phyloP scores from a whole-genome alignment of 352 stramenopile genomes.

The Globisporangium viniferum region DNA sequence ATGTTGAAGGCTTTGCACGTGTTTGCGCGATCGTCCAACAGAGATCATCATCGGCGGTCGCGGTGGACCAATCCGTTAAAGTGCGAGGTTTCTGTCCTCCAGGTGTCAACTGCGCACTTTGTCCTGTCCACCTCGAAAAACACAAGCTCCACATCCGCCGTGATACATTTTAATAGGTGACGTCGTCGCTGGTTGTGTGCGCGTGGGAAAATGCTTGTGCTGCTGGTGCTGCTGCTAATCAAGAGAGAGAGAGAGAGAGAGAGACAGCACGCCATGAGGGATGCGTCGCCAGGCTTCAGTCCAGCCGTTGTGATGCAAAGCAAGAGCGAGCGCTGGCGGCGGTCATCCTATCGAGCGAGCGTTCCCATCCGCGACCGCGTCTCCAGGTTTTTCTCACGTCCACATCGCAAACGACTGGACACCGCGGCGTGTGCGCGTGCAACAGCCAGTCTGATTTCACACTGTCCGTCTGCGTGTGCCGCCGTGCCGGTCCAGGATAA shows the following conservation, averaged over 20 bases:
- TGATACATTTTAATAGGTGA: not conserved
- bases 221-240: not conserved
- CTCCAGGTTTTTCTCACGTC: constrained; percentile 2
- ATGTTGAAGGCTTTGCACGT: constrained; percentile 4
- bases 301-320: constrained; percentile 1
- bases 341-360: not conserved
- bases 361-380: constrained; percentile 1
- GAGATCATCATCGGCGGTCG: not conserved
- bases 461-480: not conserved
- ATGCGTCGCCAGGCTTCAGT: constrained; percentile 8
- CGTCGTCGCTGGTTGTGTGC: not conserved
- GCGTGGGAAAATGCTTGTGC: constrained; percentile 3
- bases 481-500: constrained; percentile 1
- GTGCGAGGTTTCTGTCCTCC: not conserved
- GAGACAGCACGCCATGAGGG: not conserved
- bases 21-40: constrained; percentile 5
- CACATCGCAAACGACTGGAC: constrained; percentile 4
- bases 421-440: not conserved
- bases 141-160: not conserved
- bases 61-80: not conserved
- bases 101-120: constrained; percentile 12
- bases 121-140: not conserved
- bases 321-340: not conserved
- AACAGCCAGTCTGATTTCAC: not conserved
- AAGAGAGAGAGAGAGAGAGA: not conserved